A percentile compares a stretch with the other conserved stretches of the same genome.
phyloP scores from a whole-genome alignment of 148 eudicot genomes.

The Diospyros lotus region DNA sequence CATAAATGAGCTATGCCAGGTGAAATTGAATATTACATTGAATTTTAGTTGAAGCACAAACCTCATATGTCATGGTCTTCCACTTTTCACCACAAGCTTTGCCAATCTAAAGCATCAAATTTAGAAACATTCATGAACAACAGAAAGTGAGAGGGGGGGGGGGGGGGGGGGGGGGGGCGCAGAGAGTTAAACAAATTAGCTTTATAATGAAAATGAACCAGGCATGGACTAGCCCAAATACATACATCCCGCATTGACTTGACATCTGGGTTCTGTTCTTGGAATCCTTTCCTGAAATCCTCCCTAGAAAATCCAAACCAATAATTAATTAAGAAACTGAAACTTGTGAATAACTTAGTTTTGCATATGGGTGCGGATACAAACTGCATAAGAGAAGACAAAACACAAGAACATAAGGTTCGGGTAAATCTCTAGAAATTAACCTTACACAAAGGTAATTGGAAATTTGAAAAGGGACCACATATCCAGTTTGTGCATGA shows the following conservation, averaged over 20 bases:
- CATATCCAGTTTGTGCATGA: not conserved
- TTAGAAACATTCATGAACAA: not conserved
- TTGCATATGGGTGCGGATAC: not conserved
- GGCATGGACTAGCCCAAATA: not conserved
- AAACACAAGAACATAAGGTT: too few species aligned
- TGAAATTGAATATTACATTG: not conserved
- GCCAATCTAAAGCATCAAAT: slow-evolving; percentile 49
- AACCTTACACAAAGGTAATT: not conserved
- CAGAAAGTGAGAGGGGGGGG: slow-evolving; percentile 2
- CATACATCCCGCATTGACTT: slow-evolving; percentile 82
- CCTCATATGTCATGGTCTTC: slow-evolving; percentile 90
- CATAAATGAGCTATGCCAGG: not conserved
- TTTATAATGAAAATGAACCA: not conserved
- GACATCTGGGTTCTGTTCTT: slow-evolving; percentile 70
- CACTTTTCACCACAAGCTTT: slow-evolving; percentile 95
- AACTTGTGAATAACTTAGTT: not conserved
- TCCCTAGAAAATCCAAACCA: slow-evolving; percentile 42
- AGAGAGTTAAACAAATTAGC: not conserved
- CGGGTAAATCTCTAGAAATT: too few species aligned
- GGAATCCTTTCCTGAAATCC: slow-evolving; percentile 80
- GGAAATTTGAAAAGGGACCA: not conserved
- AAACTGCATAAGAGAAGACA: not conserved
- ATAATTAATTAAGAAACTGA: not conserved
- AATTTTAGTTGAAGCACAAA: slow-evolving; percentile 19
- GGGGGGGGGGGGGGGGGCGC: not conserved